Evolutionary conservation across 75 land plant species (phyloP).

Genomic region (Azolla pinnata): DNA sequence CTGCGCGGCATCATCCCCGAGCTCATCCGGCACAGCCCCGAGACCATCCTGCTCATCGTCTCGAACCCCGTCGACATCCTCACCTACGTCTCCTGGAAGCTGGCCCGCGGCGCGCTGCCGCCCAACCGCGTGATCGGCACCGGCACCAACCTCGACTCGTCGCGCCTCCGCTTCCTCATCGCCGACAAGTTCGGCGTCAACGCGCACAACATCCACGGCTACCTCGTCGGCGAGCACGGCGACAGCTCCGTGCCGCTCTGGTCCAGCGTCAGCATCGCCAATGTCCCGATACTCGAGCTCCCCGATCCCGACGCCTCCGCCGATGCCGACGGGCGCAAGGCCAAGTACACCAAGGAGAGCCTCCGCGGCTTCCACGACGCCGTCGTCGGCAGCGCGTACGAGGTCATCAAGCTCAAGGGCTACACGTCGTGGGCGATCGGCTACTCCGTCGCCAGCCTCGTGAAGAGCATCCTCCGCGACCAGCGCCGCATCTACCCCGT

Average conservation of each 20-base stretch:
- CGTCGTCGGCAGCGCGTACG: slow-evolving; percentile 27
- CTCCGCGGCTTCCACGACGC: slow-evolving; percentile 16
- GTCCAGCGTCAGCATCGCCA: slow-evolving; percentile 75
- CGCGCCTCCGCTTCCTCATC: slow-evolving; percentile 61
- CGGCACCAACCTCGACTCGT: slow-evolving; percentile 82
- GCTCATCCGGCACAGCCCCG: slow-evolving; percentile 48
- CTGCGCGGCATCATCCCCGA: slow-evolving; percentile 50
- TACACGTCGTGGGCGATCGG: slow-evolving; percentile 31
- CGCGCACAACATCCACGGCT: slow-evolving; percentile 78
- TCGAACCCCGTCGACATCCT: slow-evolving; percentile 81
- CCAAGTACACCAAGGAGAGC: slow-evolving; percentile 29
- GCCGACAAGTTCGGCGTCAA: slow-evolving; percentile 63
- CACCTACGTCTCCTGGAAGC: slow-evolving; percentile 68
- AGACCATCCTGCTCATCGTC: slow-evolving; percentile 49
- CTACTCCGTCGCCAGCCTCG: slow-evolving; percentile 22
- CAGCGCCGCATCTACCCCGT: slow-evolving; percentile 21
- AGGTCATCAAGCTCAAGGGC: slow-evolving; percentile 24
- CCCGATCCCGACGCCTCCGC: too few species aligned
- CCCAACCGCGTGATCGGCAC: slow-evolving; percentile 71
- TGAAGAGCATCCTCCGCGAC: slow-evolving; percentile 18
- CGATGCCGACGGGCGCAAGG: slow-evolving; percentile 27
- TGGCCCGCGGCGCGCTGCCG: slow-evolving; percentile 76
- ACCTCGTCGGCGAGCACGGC: slow-evolving; percentile 80
- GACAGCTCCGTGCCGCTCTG: slow-evolving; percentile 90
- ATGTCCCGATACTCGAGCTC: slow-evolving; percentile 51